A percentile compares a stretch with the other conserved stretches of the same genome.
Evolutionary conservation across 306 rosid genomes (phyloP).

Genomic region (Medicago ruthenica): DNA sequence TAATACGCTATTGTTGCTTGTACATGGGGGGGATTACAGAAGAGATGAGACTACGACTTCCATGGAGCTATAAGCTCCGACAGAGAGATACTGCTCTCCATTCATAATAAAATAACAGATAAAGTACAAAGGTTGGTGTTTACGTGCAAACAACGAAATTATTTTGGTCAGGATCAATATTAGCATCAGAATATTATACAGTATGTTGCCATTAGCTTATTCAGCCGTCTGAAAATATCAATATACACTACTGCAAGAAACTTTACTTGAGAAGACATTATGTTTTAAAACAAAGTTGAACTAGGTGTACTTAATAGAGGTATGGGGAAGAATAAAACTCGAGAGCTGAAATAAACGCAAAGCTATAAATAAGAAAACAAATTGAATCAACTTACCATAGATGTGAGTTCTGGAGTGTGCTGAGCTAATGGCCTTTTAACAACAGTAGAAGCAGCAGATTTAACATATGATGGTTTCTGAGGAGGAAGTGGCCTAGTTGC

Average conservation of each 20-base stretch:
- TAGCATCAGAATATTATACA: slow-evolving; percentile 14
- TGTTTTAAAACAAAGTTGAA: slow-evolving; percentile 1
- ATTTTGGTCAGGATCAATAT: slow-evolving; percentile 3
- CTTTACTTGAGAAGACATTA: neutral
- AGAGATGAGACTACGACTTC: neutral
- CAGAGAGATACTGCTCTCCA: neutral
- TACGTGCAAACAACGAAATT: slow-evolving; percentile 4
- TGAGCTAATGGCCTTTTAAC: slow-evolving; percentile 97
- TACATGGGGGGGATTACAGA: too few relatives aligned
- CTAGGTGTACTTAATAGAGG: too few relatives aligned
- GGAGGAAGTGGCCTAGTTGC: slow-evolving; percentile 54
- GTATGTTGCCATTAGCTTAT: slow-evolving; percentile 4
- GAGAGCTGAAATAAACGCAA: slow-evolving; percentile 8
- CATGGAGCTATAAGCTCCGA: neutral
- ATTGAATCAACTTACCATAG: slow-evolving; percentile 77
- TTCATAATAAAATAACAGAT: slow-evolving; percentile 10
- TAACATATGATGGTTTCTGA: slow-evolving; percentile 91
- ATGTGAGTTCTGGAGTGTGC: slow-evolving; percentile 98
- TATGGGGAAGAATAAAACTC: slow-evolving; percentile 25
- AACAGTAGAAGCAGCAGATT: slow-evolving; percentile 98
- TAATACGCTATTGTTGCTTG: neutral
- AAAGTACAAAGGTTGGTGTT: slow-evolving; percentile 1
- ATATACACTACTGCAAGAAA: slow-evolving; percentile 4
- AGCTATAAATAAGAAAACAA: neutral
- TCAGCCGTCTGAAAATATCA: neutral